A percentile compares a stretch with the other conserved stretches of the same genome.
Conservation (phyloP, 108 stramenopile genomes). For the Skeletonema tropicum region DNA sequence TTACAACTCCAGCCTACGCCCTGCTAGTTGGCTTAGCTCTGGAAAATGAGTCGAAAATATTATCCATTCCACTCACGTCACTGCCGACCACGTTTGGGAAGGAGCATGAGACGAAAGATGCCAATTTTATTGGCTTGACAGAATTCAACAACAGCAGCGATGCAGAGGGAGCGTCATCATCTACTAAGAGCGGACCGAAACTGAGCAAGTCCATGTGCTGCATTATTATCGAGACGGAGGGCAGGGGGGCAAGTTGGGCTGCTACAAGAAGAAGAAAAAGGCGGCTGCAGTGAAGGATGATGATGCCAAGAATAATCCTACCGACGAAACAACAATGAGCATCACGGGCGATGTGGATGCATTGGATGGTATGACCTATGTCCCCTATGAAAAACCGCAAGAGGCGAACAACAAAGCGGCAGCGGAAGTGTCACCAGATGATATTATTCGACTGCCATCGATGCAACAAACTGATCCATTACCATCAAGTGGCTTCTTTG, state of each 20-base stretch:
- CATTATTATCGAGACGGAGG: conserved; percentile 13
- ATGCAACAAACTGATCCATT: conserved; percentile 16
- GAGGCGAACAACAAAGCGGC: conserved; percentile 8
- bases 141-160: conserved; percentile 18
- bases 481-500: conserved; percentile 63
- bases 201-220: conserved; percentile 14
- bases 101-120: conserved; percentile 49
- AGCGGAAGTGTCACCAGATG: not conserved
- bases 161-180: conserved; percentile 38
- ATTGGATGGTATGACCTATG: conserved; percentile 13
- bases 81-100: conserved; percentile 70
- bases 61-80: conserved; percentile 61
- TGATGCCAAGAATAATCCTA: not conserved
- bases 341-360: not conserved
- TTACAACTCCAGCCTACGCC: conserved; percentile 15
- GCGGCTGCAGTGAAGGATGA: not conserved
- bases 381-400: not conserved
- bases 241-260: conserved; percentile 11
- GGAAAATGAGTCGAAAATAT: conserved; percentile 6
- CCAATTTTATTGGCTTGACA: conserved; percentile 59
- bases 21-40: conserved; percentile 18
- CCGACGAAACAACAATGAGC: not conserved
- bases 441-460: conserved; percentile 15
- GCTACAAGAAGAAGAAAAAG: conserved; percentile 22
- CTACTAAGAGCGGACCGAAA: conserved; percentile 37